phyloP scores from a whole-genome alignment of 164 flowering plant species.

The Nelumbo lutea region DNA sequence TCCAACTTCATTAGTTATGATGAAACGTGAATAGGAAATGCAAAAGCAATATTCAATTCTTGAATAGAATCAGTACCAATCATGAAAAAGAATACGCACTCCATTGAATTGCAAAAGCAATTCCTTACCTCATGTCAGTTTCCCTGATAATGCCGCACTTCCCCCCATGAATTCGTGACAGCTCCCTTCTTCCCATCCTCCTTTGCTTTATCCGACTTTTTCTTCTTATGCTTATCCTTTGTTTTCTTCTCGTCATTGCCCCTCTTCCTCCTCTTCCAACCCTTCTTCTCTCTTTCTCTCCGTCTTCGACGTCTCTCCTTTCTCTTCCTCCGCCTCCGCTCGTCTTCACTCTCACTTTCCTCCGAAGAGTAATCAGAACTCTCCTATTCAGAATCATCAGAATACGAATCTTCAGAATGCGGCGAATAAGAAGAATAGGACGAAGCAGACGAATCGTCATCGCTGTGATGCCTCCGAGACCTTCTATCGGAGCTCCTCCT shows the following conservation, averaged over 20 bases:
- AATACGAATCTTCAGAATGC: constrained; percentile 13
- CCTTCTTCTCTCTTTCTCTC: constrained; percentile 21
- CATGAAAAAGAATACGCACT: too few relatives aligned
- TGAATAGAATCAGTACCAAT: too few relatives aligned
- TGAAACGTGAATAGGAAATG: too few relatives aligned
- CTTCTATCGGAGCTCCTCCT: constrained; percentile 12
- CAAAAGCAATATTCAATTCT: too few relatives aligned
- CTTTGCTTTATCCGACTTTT: constrained; percentile 45
- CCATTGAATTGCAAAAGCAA: too few relatives aligned
- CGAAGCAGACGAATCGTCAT: constrained; percentile 13
- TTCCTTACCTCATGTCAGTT: constrained; percentile 86
- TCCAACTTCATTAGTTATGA: too few relatives aligned
- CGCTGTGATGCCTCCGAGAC: constrained; percentile 12
- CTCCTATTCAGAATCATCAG: constrained; percentile 14
- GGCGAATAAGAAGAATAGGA: constrained; percentile 9
- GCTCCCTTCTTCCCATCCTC: constrained; percentile 64
- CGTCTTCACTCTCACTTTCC: constrained; percentile 16
- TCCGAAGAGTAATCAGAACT: constrained; percentile 15
- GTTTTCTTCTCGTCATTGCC: constrained; percentile 17
- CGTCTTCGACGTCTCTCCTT: constrained; percentile 15
- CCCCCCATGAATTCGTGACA: constrained; percentile 84
- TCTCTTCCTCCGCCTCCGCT: constrained; percentile 22
- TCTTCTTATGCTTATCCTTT: constrained; percentile 23
- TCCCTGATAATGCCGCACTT: constrained; percentile 84
- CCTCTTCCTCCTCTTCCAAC: constrained; percentile 16